These are phyloP conservation scores for Yarrowia porcina DNA, from an alignment of 805 yeast genomes.

Conservation along the genomic window DNA sequence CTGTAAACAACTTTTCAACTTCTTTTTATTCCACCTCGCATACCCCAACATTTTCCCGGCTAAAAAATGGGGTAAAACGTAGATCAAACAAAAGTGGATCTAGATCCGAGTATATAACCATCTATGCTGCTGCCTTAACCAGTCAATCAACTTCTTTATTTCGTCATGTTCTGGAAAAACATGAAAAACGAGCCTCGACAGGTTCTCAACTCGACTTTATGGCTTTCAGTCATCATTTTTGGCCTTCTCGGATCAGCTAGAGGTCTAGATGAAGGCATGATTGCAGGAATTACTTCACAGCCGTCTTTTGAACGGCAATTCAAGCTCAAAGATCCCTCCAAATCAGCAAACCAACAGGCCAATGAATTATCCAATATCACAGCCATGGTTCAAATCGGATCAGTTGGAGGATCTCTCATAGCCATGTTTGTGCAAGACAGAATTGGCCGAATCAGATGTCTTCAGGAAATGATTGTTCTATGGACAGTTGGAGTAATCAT, in stretches of 20 bases:
- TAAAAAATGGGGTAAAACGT: neutral
- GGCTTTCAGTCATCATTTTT: constrained; percentile 47
- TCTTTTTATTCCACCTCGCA: neutral
- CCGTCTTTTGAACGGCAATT: constrained; percentile 42
- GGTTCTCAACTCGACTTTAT: constrained; percentile 43
- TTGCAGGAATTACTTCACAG: constrained; percentile 47
- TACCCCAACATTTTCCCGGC: neutral
- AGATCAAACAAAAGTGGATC: no score
- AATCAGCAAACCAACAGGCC: constrained; percentile 40
- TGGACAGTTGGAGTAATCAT: constrained; percentile 49
- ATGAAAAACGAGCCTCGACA: constrained; percentile 17
- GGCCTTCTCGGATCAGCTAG: constrained; percentile 58
- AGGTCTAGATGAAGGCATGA: constrained; percentile 57
- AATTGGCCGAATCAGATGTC: constrained; percentile 51
- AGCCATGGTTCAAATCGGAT: constrained; percentile 57
- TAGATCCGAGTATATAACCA: neutral
- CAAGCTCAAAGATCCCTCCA: constrained; percentile 44
- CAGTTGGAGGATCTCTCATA: constrained; percentile 51
- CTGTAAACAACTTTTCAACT: neutral
- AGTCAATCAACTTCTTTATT: no score
- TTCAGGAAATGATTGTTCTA: constrained; percentile 45
- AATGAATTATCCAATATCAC: constrained; percentile 51
- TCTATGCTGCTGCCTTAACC: no score
- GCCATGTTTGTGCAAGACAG: constrained; percentile 50
- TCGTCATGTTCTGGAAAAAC: neutral